Conservation (phyloP, 139 green algal genomes). For the Tetraselmis chui region DNA sequence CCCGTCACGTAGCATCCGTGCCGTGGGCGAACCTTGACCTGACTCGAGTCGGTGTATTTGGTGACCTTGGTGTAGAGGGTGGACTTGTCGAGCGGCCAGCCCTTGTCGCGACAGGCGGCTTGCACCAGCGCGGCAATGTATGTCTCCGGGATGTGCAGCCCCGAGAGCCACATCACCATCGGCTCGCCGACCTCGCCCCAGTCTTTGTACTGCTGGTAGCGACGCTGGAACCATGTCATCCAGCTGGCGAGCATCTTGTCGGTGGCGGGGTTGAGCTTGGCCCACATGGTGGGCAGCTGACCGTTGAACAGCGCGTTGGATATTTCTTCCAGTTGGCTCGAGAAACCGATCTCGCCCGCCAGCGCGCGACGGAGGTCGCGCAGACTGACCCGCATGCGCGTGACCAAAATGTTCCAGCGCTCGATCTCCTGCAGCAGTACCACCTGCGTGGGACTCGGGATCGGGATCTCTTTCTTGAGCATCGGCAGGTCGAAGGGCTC, state of each 20-base stretch:
- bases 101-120: constrained; percentile 67
- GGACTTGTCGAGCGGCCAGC: constrained; percentile 73
- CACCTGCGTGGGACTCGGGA: constrained; percentile 56
- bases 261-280: constrained; percentile 57
- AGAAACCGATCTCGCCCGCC: constrained; percentile 76
- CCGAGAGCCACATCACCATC: constrained; percentile 75
- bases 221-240: constrained; percentile 73
- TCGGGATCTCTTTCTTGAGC: constrained; percentile 61
- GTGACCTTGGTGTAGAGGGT: constrained; percentile 80
- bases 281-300: constrained; percentile 69
- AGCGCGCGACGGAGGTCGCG: constrained; percentile 69
- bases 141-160: constrained; percentile 78
- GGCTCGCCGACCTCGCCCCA: constrained; percentile 74
- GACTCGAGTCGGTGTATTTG: constrained; percentile 27
- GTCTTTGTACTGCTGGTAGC: constrained; percentile 59
- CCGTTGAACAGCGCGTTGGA: constrained; percentile 62
- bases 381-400: constrained; percentile 55
- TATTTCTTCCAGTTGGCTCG: constrained; percentile 61
- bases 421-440: constrained; percentile 82
- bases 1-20: constrained; percentile 72
- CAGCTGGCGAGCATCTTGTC: constrained; percentile 71
- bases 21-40: constrained; percentile 23
- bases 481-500: constrained; percentile 74
- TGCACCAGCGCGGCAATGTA: constrained; percentile 76
- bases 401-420: constrained; percentile 61